phyloP scores from a whole-genome alignment of 2,329 filamentous ascomycete genomes.

The Rhinocladiella similis region DNA sequence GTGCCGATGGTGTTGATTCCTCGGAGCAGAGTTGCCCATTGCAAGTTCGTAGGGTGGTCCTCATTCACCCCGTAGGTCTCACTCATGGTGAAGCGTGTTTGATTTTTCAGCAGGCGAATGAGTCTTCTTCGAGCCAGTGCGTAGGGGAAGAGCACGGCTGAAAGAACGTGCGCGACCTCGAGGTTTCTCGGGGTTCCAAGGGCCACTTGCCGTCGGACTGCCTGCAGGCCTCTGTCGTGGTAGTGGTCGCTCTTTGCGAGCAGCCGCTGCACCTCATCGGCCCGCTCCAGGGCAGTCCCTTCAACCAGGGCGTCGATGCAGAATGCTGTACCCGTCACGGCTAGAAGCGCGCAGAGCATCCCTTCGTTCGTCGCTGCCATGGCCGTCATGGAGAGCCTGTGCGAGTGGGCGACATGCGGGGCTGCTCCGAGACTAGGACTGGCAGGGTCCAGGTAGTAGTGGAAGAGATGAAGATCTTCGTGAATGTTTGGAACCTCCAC shows the following conservation, averaged over 20 bases:
- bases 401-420: neutral
- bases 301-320: slow-evolving; percentile 5
- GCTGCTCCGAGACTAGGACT: neutral
- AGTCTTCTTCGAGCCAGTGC: slow-evolving; percentile 11
- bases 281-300: neutral
- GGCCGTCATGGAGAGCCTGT: neutral
- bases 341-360: slow-evolving; percentile 2
- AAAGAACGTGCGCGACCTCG: slow-evolving; percentile 4
- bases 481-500: too few species aligned
- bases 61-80: neutral
- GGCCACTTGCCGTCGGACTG: slow-evolving; percentile 1
- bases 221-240: slow-evolving; percentile 2
- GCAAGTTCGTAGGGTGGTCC: slow-evolving; percentile 3
- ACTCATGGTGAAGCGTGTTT: too few species aligned
- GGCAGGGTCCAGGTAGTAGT: slow-evolving; percentile 10
- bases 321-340: neutral
- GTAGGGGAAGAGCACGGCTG: slow-evolving; percentile 8
- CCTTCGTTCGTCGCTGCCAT: slow-evolving; percentile 3
- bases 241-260: slow-evolving; percentile 7
- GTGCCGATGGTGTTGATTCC: slow-evolving; percentile 1
- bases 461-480: slow-evolving; percentile 12
- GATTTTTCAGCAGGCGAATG: neutral
- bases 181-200: neutral
- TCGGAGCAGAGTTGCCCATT: slow-evolving; percentile 8
- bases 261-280: neutral